Evolutionary conservation across 2,329 filamentous ascomycete genomes (phyloP), one percentile per base, ranked within the genome.

Genomic region (Furcasterigmium sp.): DNA sequence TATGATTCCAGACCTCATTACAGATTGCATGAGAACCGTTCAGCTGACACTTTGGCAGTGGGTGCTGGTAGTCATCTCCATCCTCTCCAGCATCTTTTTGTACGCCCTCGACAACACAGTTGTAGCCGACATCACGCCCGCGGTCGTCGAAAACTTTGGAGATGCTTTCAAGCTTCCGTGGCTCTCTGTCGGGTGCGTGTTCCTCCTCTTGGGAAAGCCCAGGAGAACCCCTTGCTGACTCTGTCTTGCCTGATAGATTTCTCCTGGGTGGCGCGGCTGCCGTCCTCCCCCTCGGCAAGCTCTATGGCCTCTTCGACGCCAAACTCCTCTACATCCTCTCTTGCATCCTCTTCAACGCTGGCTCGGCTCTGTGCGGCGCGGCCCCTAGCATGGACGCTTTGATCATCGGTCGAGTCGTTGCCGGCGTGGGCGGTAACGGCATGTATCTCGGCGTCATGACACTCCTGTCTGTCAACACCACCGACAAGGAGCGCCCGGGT

Each of bases 51-150:
- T n/a, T n/a, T n/a, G n/a, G n/a, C n/a, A 26, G 23, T 48, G 51
- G 40, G 17, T 49, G 42, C 23, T 56, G 21, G 36, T 49, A 23
- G 49, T 53, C 39, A 32, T 46, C 17, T 41, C 46, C 20, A 43
- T 53, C 10, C 37, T 54, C 13, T 45, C 50, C 3, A 50, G 43
- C 3, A 44, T 46, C 15, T 45, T 67, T 20, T 63, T 70, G 9
- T 68, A 67, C 41, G 59, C 62, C 8, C 53, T 68, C 7, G 62
- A 67, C 49, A 70, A 64, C 18, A 75, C 69, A 5, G 67, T 74
- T 42, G 59, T 70, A 1, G 70, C 70, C 3, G 67, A 68, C 49
- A 57, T 73, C 4, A 67, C 73, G 45, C 64, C 63, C n/a, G 17
- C 32, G 2, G 32, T 17, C 8, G 32, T 35, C 32, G 18, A 35